Evolutionary conservation across 176 grass and related monocot genomes (phyloP).

Genomic region (Microstegium vimineum): DNA sequence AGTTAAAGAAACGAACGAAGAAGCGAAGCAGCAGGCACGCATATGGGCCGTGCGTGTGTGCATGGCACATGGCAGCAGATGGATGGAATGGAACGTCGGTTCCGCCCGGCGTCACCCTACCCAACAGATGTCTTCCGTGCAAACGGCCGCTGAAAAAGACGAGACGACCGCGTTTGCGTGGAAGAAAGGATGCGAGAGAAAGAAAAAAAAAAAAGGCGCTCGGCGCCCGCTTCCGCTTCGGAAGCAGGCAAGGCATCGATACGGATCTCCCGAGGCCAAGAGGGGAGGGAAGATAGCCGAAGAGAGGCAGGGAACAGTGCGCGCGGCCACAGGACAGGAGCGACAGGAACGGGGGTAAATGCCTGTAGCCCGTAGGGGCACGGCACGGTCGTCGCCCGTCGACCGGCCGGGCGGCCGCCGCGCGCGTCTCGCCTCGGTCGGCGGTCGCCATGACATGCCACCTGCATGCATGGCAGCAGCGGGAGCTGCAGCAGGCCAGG

Average conservation of each 20-base stretch:
- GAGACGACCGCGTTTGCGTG: background rate
- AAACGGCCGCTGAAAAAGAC: background rate
- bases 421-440: background rate
- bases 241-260: background rate
- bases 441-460: background rate
- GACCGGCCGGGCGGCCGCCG: background rate
- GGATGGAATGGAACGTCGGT: background rate
- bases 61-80: background rate
- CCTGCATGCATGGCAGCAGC: background rate
- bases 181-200: background rate
- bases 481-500: background rate
- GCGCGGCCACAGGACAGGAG: too few relatives aligned
- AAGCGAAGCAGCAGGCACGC: background rate
- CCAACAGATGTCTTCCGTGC: conserved; percentile 7
- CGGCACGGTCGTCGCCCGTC: background rate
- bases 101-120: background rate
- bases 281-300: too few relatives aligned
- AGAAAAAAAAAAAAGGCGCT: background rate
- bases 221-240: background rate
- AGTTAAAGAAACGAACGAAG: background rate
- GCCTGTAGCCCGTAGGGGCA: conserved; percentile 19
- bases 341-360: background rate
- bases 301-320: background rate
- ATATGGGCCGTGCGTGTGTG: conserved; percentile 6
- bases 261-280: background rate